Conservation (phyloP, 2,329 filamentous ascomycete genomes). For the Pyrenophora graminea region DNA sequence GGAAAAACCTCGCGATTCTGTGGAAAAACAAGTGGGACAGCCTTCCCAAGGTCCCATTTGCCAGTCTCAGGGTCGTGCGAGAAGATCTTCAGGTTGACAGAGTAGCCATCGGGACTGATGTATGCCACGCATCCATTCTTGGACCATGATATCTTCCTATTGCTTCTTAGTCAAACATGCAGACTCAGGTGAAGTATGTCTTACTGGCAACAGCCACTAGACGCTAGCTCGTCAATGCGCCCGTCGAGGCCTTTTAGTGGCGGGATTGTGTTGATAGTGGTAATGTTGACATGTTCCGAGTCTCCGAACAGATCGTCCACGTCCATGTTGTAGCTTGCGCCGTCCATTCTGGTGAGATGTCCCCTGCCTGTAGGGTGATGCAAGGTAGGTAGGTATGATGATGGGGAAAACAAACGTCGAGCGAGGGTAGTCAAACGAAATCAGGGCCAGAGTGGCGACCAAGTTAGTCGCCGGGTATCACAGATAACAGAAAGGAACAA, state of each 20-base stretch:
- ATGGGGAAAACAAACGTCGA: slow-evolving; percentile 1
- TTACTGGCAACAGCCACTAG: slow-evolving; percentile 81
- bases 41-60: slow-evolving; percentile 75
- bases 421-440: slow-evolving; percentile 5
- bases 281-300: slow-evolving; percentile 62
- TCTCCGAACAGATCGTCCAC: slow-evolving; percentile 55
- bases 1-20: slow-evolving; percentile 66
- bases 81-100: slow-evolving; percentile 73
- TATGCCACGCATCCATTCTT: slow-evolving; percentile 83
- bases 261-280: slow-evolving; percentile 58
- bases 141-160: slow-evolving; percentile 83
- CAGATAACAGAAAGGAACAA: slow-evolving; percentile 9
- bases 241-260: slow-evolving; percentile 70
- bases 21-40: slow-evolving; percentile 67
- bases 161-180: slow-evolving; percentile 3
- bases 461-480: slow-evolving; percentile 28
- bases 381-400: neutral
- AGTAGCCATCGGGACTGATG: slow-evolving; percentile 71
- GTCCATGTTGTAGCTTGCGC: slow-evolving; percentile 41
- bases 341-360: slow-evolving; percentile 57
- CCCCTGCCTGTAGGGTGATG: neutral
- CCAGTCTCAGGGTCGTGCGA: slow-evolving; percentile 70
- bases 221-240: slow-evolving; percentile 75
- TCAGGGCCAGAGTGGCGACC: slow-evolving; percentile 2
- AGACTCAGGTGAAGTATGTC: slow-evolving; percentile 39